Evolutionary conservation across 257 asterid species (phyloP).

Genomic region (Primulina eburnea): DNA sequence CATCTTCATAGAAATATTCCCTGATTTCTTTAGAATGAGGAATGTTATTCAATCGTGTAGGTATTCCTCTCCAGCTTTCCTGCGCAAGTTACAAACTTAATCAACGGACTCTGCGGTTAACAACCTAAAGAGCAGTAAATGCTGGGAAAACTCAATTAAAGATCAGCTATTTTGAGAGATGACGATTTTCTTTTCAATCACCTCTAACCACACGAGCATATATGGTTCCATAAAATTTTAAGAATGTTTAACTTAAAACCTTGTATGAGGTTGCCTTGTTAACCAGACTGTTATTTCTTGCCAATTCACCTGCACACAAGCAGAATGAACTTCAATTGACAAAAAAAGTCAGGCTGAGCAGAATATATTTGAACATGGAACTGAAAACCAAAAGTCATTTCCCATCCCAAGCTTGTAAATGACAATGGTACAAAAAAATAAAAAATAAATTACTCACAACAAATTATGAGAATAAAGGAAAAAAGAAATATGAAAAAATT

Average conservation of each 20-base stretch:
- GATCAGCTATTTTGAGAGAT: conserved; percentile 39
- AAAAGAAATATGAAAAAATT: neutral
- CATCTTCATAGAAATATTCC: conserved; percentile 81
- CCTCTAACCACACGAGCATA: neutral
- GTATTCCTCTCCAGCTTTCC: conserved; percentile 91
- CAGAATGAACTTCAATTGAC: conserved; percentile 26
- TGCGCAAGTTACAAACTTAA: conserved; percentile 39
- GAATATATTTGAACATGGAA: conserved; percentile 1
- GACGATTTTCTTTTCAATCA: conserved; percentile 14
- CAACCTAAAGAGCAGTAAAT: conserved; percentile 69
- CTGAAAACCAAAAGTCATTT: neutral
- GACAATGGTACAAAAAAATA: neutral
- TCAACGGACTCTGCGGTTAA: conserved; percentile 43
- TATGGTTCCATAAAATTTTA: conserved; percentile 5
- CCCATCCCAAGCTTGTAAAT: neutral
- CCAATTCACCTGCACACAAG: conserved; percentile 40
- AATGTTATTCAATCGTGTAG: conserved; percentile 85
- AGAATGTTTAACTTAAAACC: conserved; percentile 36
- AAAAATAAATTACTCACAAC: conserved; percentile 6
- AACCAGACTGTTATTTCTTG: conserved; percentile 30
- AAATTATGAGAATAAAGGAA: neutral
- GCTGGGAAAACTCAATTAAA: conserved; percentile 78
- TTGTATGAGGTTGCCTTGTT: conserved; percentile 36
- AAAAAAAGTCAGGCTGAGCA: neutral
- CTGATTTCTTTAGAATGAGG: conserved; percentile 98